These are phyloP conservation scores for Effrenium voratum DNA, from an alignment of 73 alveolate genomes.

Conservation along the genomic window DNA sequence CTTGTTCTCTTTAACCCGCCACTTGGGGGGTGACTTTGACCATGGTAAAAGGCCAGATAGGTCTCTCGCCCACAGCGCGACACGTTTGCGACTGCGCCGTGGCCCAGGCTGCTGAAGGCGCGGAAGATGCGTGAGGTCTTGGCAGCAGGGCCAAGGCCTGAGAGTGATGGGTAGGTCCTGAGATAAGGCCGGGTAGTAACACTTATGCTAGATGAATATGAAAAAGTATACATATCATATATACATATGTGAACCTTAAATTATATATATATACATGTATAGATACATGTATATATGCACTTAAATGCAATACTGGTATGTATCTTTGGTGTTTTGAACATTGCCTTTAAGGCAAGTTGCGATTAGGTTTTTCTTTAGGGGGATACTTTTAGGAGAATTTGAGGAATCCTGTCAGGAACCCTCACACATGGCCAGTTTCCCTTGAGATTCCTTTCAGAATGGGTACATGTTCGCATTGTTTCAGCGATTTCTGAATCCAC, in stretches of 20 bases:
- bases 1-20: no score
- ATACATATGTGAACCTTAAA: background rate
- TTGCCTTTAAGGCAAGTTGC: background rate
- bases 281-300: background rate
- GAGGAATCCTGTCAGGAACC: no score
- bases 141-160: background rate
- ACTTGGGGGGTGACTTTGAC: no score
- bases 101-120: conserved; percentile 37
- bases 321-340: background rate
- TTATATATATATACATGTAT: no score
- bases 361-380: background rate
- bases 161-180: background rate
- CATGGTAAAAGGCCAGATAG: no score
- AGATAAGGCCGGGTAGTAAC: background rate
- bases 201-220: background rate
- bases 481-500: no score
- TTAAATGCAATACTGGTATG: background rate
- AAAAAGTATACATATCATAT: background rate
- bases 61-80: no score
- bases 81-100: background rate
- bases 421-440: no score
- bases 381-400: no score
- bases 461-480: background rate
- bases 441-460: background rate
- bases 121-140: background rate